These are phyloP conservation scores for Neoboletus magnificus DNA, from an alignment of 768 basidiomycete genomes.

Conservation along the genomic window DNA sequence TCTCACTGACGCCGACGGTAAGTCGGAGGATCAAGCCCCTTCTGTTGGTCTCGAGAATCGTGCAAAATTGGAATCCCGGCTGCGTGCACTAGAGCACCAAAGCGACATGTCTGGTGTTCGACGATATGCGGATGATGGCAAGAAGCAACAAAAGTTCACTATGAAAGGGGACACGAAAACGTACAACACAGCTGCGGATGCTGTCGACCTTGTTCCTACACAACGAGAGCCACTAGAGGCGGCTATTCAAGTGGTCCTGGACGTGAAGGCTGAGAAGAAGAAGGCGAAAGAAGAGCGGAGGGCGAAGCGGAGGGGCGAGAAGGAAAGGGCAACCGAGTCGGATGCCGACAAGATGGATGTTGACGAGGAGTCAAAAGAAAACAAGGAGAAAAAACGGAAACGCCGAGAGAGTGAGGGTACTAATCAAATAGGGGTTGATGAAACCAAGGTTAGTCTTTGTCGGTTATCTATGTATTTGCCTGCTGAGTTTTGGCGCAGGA, in stretches of 20 bases:
- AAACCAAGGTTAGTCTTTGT: constrained; percentile 38
- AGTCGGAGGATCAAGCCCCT: constrained; percentile 77
- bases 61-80: constrained; percentile 90
- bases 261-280: constrained; percentile 87
- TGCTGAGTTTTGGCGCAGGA: constrained; percentile 26
- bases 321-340: constrained; percentile 46
- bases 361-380: constrained; percentile 34
- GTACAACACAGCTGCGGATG: constrained; percentile 87
- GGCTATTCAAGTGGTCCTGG: constrained; percentile 70
- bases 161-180: constrained; percentile 74
- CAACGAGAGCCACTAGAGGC: constrained; percentile 77
- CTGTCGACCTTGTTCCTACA: constrained; percentile 78
- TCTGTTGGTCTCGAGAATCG: constrained; percentile 92
- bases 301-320: constrained; percentile 59
- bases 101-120: constrained; percentile 70
- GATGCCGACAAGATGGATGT: constrained; percentile 44
- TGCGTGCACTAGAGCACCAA: constrained; percentile 85
- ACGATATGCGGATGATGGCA: constrained; percentile 55
- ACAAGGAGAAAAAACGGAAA: constrained; percentile 45
- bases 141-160: constrained; percentile 78
- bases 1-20: constrained; percentile 86
- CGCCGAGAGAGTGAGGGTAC: constrained; percentile 56
- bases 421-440: constrained; percentile 38
- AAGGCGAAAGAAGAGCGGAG: constrained; percentile 73
- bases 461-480: constrained; percentile 4